Percentiles rank a stretch among this genome's conserved stretches.
These are phyloP conservation scores for Tolypocladium tropicale DNA, from an alignment of 2,329 filamentous ascomycete species.

Conservation along the genomic window DNA sequence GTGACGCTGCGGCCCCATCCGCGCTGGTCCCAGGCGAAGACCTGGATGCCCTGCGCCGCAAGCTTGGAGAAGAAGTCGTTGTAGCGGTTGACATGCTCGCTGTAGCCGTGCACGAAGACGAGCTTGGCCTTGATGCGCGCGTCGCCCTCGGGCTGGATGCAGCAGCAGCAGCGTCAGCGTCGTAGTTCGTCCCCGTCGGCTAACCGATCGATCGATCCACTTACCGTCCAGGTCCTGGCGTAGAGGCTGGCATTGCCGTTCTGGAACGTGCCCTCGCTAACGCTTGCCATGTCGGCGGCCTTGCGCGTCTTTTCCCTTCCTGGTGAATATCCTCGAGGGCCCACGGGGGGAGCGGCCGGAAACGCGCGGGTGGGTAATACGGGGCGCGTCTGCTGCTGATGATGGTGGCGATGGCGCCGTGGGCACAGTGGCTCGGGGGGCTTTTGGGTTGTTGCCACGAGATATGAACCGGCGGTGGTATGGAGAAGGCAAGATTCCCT, in stretches of 20 bases:
- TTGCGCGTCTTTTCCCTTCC: neutral
- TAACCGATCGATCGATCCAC: too few relatives aligned
- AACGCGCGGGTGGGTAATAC: too few relatives aligned
- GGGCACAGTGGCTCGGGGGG: neutral
- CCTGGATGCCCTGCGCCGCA: slow-evolving; percentile 60
- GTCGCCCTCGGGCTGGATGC: slow-evolving; percentile 36
- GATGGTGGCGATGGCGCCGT: neutral
- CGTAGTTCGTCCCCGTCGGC: too few relatives aligned
- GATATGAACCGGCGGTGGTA: neutral
- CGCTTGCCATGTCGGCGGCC: slow-evolving; percentile 21
- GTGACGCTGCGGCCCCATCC: slow-evolving; percentile 75
- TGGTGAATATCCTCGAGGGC: too few relatives aligned
- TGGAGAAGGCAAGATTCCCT: neutral
- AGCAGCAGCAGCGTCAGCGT: neutral
- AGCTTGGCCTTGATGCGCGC: slow-evolving; percentile 54
- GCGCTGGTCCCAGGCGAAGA: slow-evolving; percentile 73
- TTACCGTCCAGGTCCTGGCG: slow-evolving; percentile 49
- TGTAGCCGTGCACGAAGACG: slow-evolving; percentile 82
- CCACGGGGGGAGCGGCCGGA: too few relatives aligned
- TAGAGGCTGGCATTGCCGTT: slow-evolving; percentile 36
- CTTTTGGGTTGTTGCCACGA: neutral
- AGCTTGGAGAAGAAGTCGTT: slow-evolving; percentile 62
- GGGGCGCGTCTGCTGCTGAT: neutral
- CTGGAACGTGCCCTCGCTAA: slow-evolving; percentile 40
- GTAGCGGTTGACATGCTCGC: slow-evolving; percentile 74